phyloP scores from a whole-genome alignment of 106 monocot species.

The Phalaenopsis aphrodite region DNA sequence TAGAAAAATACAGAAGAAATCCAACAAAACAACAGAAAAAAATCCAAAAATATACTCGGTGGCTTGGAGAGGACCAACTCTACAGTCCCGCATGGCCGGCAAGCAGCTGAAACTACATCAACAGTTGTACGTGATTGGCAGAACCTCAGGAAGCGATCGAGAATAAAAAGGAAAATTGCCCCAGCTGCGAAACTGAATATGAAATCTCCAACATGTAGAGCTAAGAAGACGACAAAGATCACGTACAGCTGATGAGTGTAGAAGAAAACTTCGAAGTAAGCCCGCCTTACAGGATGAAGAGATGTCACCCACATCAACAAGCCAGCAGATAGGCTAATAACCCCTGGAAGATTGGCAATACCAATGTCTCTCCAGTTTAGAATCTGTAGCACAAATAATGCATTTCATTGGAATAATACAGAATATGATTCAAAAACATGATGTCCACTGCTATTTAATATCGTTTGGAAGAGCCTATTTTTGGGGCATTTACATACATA shows the following conservation, averaged over 20 bases:
- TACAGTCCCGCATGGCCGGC: slow-evolving; percentile 82
- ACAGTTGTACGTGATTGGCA: slow-evolving; percentile 68
- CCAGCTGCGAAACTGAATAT: slow-evolving; percentile 58
- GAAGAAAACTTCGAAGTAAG: slow-evolving; percentile 30
- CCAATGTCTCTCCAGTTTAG: slow-evolving; percentile 58
- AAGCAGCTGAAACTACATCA: slow-evolving; percentile 61
- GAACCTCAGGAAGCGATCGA: slow-evolving; percentile 83
- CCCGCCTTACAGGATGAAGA: slow-evolving; percentile 28
- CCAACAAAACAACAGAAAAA: not conserved
- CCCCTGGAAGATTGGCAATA: slow-evolving; percentile 72
- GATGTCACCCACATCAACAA: slow-evolving; percentile 92
- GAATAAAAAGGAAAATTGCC: slow-evolving; percentile 69
- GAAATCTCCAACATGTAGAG: slow-evolving; percentile 83
- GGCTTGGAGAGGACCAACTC: slow-evolving; percentile 82
- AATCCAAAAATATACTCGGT: slow-evolving; percentile 34
- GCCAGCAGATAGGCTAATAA: slow-evolving; percentile 71
- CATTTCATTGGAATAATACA: too few relatives aligned
- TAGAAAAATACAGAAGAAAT: not conserved
- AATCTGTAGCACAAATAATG: slow-evolving; percentile 30
- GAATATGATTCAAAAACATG: too few relatives aligned
- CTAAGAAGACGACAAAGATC: slow-evolving; percentile 73
- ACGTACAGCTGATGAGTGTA: slow-evolving; percentile 95
- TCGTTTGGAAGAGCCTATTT: not conserved
- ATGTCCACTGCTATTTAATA: too few relatives aligned
- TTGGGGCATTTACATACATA: too few relatives aligned